Evolutionary conservation across 192 early-diverging fungal genomes (phyloP).

Genomic region (Polychytrium aggregatum): DNA sequence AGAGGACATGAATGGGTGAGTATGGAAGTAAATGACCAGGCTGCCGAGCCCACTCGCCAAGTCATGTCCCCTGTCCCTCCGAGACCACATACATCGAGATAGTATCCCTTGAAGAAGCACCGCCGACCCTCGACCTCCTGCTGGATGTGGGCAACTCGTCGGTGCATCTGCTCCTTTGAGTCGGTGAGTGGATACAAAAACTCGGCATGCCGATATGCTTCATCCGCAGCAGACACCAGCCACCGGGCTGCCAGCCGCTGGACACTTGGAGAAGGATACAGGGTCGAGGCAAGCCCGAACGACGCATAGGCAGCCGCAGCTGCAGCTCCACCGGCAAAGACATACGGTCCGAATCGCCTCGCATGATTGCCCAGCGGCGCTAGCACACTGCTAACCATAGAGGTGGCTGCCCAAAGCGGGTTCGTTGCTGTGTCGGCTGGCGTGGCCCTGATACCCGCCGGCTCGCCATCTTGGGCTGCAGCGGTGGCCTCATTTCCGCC

Average conservation of each 20-base stretch:
- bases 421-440: too few species aligned
- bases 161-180: conserved; percentile 15
- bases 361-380: conserved; percentile 15
- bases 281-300: conserved; percentile 5
- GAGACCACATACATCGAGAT: not conserved
- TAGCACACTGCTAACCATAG: too few species aligned
- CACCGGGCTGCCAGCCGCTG: conserved; percentile 9
- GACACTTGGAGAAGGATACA: conserved; percentile 12
- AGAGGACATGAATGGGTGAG: not conserved
- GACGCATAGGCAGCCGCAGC: not conserved
- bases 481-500: conserved; percentile 7
- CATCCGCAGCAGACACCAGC: conserved; percentile 13
- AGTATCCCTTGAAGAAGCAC: conserved; percentile 19
- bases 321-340: not conserved
- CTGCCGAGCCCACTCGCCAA: not conserved
- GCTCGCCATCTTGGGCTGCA: conserved; percentile 4
- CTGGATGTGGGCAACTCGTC: conserved; percentile 14
- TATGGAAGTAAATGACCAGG: not conserved
- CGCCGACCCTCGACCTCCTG: conserved; percentile 16
- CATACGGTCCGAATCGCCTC: conserved; percentile 8
- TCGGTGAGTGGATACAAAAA: conserved; percentile 27
- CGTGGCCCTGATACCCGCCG: conserved; percentile 8
- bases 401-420: too few species aligned
- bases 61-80: too few species aligned
- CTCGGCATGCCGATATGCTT: conserved; percentile 15